Evolutionary conservation across 2,329 filamentous ascomycete species (phyloP).

Genomic region (Penicillium sp.): DNA sequence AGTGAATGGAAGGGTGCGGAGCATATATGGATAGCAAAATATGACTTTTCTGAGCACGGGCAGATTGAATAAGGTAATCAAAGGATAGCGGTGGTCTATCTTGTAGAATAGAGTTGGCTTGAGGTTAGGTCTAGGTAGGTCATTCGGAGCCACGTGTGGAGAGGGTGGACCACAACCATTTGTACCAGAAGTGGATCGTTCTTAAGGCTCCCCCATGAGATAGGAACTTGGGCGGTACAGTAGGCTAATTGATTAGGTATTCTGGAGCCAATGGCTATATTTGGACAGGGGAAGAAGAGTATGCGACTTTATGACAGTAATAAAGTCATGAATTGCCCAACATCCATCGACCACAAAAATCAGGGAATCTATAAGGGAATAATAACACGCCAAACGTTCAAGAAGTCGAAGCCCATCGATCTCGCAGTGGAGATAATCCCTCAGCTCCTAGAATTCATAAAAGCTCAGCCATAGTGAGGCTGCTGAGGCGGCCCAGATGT

Average conservation of each 20-base stretch:
- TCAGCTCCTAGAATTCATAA: neutral
- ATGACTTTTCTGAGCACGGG: too few relatives aligned
- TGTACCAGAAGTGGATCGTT: neutral
- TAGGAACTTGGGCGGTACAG: too few relatives aligned
- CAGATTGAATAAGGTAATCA: neutral
- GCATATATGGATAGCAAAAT: too few relatives aligned
- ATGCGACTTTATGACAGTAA: neutral
- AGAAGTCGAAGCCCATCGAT: neutral
- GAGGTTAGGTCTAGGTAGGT: neutral
- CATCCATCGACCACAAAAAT: neutral
- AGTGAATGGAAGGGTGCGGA: too few relatives aligned
- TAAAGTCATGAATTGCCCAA: neutral
- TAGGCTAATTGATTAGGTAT: too few relatives aligned
- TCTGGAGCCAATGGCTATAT: too few relatives aligned
- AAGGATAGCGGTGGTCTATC: neutral
- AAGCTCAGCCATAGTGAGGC: slow-evolving; percentile 7
- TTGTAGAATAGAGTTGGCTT: neutral
- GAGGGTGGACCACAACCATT: neutral
- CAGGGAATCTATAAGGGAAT: neutral
- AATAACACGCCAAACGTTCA: neutral
- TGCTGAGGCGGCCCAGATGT: slow-evolving; percentile 12
- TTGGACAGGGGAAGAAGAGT: too few relatives aligned
- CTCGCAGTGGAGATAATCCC: neutral
- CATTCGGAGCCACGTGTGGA: neutral
- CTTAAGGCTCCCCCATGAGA: too few relatives aligned